Percentiles rank a stretch among this genome's conserved stretches.
These are phyloP conservation scores for Phlegmacium glaucopus DNA, from an alignment of 768 basidiomycete genomes.

Conservation along the genomic window DNA sequence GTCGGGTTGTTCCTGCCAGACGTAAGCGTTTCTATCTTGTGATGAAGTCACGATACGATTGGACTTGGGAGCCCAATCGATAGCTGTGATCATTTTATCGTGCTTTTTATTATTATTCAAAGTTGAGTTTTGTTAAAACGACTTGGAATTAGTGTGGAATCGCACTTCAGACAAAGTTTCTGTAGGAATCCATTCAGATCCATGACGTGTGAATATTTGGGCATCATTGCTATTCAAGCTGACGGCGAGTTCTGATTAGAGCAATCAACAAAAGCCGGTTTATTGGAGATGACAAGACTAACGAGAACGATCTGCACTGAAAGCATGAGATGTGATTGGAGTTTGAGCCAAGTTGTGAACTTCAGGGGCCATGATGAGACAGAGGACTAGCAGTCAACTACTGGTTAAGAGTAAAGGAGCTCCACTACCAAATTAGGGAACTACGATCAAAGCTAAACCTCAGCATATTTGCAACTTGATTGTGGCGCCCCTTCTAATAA, in stretches of 20 bases:
- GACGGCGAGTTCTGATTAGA: slow-evolving; percentile 74
- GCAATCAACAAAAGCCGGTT: background rate
- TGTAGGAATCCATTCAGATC: slow-evolving; percentile 62
- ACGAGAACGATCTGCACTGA: slow-evolving; percentile 88
- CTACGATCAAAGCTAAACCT: background rate
- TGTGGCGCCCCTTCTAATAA: slow-evolving; percentile 9
- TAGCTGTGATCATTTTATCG: slow-evolving; percentile 96
- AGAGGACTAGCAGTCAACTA: slow-evolving; percentile 91
- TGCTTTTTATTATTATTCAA: slow-evolving; percentile 58
- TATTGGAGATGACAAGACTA: slow-evolving; percentile 29
- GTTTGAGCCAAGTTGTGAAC: slow-evolving; percentile 74
- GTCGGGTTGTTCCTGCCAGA: slow-evolving; percentile 86
- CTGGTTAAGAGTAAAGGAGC: no score
- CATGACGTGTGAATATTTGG: slow-evolving; percentile 70
- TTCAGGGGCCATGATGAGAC: slow-evolving; percentile 58
- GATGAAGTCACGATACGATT: slow-evolving; percentile 98
- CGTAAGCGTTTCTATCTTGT: slow-evolving; percentile 99
- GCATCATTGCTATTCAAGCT: slow-evolving; percentile 90
- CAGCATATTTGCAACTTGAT: background rate
- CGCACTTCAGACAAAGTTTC: slow-evolving; percentile 85
- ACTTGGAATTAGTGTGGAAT: background rate
- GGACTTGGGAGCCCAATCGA: slow-evolving; percentile 97
- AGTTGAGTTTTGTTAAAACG: background rate
- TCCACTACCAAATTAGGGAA: no score
- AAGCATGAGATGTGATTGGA: slow-evolving; percentile 87